Evolutionary conservation across 306 rosid genomes (phyloP).

Genomic region (Cicer yamashitae): DNA sequence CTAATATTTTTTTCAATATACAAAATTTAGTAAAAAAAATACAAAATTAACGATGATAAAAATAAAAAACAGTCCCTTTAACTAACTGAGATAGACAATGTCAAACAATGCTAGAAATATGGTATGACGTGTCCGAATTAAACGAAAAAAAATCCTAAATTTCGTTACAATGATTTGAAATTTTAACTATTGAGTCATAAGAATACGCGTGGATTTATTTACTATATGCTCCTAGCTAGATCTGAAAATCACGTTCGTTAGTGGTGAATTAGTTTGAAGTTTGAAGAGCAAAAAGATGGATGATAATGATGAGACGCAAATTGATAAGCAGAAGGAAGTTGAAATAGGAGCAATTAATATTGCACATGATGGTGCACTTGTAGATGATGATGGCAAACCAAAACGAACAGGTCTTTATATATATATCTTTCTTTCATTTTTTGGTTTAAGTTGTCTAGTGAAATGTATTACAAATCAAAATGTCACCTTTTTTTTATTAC

Average conservation of each 20-base stretch:
- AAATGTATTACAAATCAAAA: no score
- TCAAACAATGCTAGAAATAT: conserved; percentile 10
- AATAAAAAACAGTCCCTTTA: neutral
- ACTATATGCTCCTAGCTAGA: neutral
- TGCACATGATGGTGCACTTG: neutral
- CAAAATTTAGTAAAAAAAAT: neutral
- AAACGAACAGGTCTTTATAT: conserved; percentile 47
- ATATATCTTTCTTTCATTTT: neutral
- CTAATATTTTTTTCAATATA: neutral
- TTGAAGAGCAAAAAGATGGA: conserved; percentile 1
- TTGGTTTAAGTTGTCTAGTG: no score
- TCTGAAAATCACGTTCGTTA: neutral
- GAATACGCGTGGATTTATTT: neutral
- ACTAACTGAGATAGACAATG: conserved; percentile 31
- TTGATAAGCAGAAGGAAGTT: neutral
- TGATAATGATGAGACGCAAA: neutral
- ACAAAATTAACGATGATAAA: neutral
- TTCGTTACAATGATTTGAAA: neutral
- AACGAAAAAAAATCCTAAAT: neutral
- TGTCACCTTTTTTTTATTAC: neutral
- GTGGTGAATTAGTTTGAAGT: neutral
- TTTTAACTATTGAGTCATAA: neutral
- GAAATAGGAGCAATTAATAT: conserved; percentile 7
- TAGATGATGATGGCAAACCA: conserved; percentile 53
- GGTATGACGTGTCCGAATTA: neutral